Evolutionary conservation across 2,329 filamentous ascomycete species (phyloP).

Genomic region (Harringtonia lauricola): DNA sequence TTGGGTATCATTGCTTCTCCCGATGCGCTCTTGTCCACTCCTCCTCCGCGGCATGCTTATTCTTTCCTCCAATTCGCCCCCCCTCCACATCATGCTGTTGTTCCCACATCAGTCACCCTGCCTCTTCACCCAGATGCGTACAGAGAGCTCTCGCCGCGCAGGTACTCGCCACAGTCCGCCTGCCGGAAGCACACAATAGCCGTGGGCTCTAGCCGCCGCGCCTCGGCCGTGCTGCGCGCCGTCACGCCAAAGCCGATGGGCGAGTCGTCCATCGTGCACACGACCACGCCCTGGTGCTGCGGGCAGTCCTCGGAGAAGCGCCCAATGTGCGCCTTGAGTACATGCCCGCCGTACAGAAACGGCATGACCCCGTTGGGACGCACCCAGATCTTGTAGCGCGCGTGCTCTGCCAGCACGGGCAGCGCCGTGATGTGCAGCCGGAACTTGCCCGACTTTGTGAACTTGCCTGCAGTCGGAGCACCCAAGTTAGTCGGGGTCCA

Average conservation of each 20-base stretch:
- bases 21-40: too few species aligned
- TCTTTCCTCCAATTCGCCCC: too few species aligned
- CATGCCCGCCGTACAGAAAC: constrained; percentile 87
- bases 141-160: constrained; percentile 67
- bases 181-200: constrained; percentile 84
- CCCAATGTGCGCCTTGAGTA: constrained; percentile 61
- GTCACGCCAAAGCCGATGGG: constrained; percentile 91
- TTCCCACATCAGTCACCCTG: neutral
- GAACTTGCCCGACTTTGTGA: constrained; percentile 96
- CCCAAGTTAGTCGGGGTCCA: neutral
- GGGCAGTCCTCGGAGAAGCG: constrained; percentile 86
- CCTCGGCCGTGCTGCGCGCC: constrained; percentile 75
- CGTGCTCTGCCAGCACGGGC: constrained; percentile 79
- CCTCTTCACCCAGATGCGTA: constrained; percentile 30
- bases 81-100: neutral
- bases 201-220: constrained; percentile 77
- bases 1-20: too few species aligned
- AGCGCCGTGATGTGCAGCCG: constrained; percentile 82
- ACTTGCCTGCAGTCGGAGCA: constrained; percentile 51
- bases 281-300: constrained; percentile 83
- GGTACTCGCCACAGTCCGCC: constrained; percentile 87
- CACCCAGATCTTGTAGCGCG: constrained; percentile 94
- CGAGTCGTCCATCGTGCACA: constrained; percentile 85
- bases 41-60: too few species aligned
- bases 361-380: constrained; percentile 96